Evolutionary conservation across 2,329 filamentous ascomycete species (phyloP).

Genomic region (Fusarium marasasianum): DNA sequence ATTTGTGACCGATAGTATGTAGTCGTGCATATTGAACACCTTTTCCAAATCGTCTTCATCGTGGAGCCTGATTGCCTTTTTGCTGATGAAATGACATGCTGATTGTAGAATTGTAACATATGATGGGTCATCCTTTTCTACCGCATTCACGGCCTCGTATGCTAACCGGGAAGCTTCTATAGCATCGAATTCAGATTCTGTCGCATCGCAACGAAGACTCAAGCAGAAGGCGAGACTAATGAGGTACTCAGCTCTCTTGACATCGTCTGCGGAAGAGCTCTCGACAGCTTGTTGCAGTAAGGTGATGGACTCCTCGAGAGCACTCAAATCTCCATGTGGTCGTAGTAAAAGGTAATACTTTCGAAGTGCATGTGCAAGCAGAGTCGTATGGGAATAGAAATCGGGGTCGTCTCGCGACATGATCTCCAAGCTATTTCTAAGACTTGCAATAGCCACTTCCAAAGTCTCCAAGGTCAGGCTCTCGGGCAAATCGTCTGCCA

Average conservation of each 20-base stretch:
- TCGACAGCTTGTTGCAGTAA: neutral
- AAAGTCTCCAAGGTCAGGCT: neutral
- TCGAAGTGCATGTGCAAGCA: neutral
- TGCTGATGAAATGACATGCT: neutral
- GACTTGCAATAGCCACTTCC: neutral
- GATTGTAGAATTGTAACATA: neutral
- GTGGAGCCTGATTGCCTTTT: neutral
- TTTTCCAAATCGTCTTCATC: neutral
- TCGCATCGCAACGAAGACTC: neutral
- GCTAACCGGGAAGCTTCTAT: neutral
- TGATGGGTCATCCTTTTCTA: neutral
- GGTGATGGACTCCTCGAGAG: neutral
- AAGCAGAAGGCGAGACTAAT: neutral
- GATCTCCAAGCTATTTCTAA: neutral
- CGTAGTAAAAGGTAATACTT: neutral
- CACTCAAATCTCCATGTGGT: too few relatives aligned
- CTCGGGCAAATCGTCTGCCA: neutral
- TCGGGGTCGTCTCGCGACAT: neutral
- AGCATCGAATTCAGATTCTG: neutral
- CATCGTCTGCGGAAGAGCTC: fast-evolving
- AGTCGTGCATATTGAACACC: neutral
- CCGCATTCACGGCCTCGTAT: neutral
- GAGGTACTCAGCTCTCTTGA: neutral
- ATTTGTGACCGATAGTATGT: fast-evolving
- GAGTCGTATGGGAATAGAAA: too few relatives aligned